Evolutionary conservation across 1,284 basidiomycete genomes (phyloP).

Genomic region (Pterulicium gracile): DNA sequence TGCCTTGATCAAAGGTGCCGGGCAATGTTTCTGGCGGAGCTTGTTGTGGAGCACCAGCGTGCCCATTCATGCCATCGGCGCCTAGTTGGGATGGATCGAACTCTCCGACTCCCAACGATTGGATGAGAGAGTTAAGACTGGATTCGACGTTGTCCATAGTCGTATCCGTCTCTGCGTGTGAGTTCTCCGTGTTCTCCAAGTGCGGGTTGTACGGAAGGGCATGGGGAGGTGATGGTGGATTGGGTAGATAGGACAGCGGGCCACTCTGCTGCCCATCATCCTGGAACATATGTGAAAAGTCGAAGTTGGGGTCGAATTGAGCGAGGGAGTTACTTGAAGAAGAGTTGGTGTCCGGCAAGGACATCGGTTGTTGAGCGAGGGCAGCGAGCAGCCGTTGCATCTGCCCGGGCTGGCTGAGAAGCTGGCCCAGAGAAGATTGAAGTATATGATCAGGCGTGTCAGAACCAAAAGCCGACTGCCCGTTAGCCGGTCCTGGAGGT

Average conservation of each 20-base stretch:
- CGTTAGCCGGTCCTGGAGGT: constrained; percentile 8
- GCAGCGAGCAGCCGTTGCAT: constrained; percentile 63
- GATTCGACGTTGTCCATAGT: constrained; percentile 1
- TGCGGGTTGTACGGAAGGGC: not conserved
- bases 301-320: constrained; percentile 5
- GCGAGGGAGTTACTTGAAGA: constrained; percentile 4
- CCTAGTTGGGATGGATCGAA: not conserved
- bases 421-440: constrained; percentile 51
- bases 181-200: not conserved
- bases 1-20: not conserved
- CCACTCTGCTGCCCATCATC: not conserved
- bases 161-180: not conserved
- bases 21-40: not conserved
- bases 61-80: not conserved
- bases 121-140: constrained; percentile 1
- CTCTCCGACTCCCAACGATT: not conserved
- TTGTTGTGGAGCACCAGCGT: not conserved
- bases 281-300: constrained; percentile 1
- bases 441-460: constrained; percentile 36
- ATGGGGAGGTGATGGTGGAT: not conserved
- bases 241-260: not conserved
- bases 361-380: constrained; percentile 28
- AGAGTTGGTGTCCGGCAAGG: constrained; percentile 12
- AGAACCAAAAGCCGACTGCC: constrained; percentile 8
- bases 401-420: constrained; percentile 41